phyloP scores from a whole-genome alignment of 805 yeast genomes.

The Lipomyces japonicus region DNA sequence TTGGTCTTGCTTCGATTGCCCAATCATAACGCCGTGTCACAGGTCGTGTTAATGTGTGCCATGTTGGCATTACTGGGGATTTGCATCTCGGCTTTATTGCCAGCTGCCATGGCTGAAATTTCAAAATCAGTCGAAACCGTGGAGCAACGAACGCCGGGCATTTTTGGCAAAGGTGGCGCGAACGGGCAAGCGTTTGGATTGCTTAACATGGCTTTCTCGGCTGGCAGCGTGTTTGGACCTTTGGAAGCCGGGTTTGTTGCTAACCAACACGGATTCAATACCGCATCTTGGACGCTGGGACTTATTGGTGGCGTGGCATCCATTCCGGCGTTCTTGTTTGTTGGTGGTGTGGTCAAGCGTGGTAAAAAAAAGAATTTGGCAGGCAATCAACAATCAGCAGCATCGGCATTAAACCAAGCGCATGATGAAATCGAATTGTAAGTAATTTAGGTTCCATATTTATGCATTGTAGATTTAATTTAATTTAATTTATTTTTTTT shows the following conservation, averaged over 20 bases:
- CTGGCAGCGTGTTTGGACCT: constrained; percentile 38
- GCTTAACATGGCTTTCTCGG: constrained; percentile 36
- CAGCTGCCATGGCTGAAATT: constrained; percentile 36
- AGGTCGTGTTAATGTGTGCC: constrained; percentile 34
- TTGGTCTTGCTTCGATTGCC: constrained; percentile 34
- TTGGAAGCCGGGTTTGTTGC: constrained; percentile 34
- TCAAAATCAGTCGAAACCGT: constrained; percentile 28
- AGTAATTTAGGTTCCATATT: too few relatives aligned
- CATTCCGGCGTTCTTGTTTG: constrained; percentile 32
- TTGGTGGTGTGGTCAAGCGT: too few relatives aligned
- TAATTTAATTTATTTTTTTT: too few relatives aligned
- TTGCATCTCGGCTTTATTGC: constrained; percentile 26
- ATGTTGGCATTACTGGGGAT: constrained; percentile 33
- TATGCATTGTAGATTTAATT: too few relatives aligned
- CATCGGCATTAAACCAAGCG: too few relatives aligned
- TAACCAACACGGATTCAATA: constrained; percentile 31
- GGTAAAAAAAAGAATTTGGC: too few relatives aligned
- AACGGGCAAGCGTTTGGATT: constrained; percentile 38
- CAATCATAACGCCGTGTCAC: constrained; percentile 24
- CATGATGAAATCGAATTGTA: too few relatives aligned
- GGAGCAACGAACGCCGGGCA: constrained; percentile 33
- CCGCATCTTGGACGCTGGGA: constrained; percentile 19
- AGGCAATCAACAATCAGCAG: too few relatives aligned
- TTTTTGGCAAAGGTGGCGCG: constrained; percentile 35
- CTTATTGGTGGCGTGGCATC: constrained; percentile 12